phyloP scores from a whole-genome alignment of 73 alveolate genomes.

The Paraurostyla sp. region DNA sequence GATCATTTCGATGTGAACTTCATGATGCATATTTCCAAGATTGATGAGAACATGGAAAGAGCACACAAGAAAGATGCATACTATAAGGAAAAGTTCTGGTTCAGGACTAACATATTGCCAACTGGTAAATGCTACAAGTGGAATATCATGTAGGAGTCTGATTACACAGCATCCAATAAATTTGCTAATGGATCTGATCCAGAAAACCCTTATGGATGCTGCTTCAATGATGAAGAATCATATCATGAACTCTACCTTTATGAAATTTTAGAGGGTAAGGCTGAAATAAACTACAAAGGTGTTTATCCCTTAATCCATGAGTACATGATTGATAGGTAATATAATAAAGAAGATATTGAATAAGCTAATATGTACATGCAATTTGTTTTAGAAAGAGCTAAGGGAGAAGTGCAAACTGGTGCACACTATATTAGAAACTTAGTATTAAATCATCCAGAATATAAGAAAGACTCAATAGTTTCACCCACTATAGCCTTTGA shows the following conservation, averaged over 20 bases:
- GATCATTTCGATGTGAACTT: constrained; percentile 75
- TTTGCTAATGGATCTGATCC: too few relatives aligned
- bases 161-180: constrained; percentile 2
- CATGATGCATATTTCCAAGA: constrained; percentile 78
- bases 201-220: too few relatives aligned
- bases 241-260: constrained; percentile 81
- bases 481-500: not conserved
- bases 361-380: constrained; percentile 59
- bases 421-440: constrained; percentile 93
- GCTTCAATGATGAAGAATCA: constrained; percentile 78
- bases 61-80: constrained; percentile 90
- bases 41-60: constrained; percentile 89
- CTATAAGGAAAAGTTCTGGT: constrained; percentile 86
- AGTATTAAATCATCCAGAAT: constrained; percentile 68
- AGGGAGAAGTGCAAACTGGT: constrained; percentile 92
- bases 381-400: constrained; percentile 81
- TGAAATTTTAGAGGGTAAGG: constrained; percentile 91
- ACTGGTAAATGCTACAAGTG: not conserved
- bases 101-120: constrained; percentile 79
- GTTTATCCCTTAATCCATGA: constrained; percentile 65
- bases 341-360: constrained; percentile 54
- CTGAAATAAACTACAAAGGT: constrained; percentile 79
- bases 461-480: constrained; percentile 61
- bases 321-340: constrained; percentile 54
- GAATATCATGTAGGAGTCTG: not conserved